Evolutionary conservation across 768 basidiomycete genomes (phyloP).

Genomic region (Tricholoma bakamatsutake): DNA sequence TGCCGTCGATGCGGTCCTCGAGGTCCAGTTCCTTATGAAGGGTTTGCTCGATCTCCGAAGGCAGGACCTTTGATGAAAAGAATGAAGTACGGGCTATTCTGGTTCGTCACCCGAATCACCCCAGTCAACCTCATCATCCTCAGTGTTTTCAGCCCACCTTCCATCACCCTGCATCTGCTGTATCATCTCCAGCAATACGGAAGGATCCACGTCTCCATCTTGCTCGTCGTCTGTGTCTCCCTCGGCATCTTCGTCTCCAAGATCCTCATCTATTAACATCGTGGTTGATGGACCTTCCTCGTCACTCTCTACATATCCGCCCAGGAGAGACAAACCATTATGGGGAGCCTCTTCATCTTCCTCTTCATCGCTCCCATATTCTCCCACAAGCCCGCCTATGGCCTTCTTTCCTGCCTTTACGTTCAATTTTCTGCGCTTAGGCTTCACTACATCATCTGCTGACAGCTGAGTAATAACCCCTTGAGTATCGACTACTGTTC

Average conservation of each 20-base stretch:
- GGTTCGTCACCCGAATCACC: constrained; percentile 31
- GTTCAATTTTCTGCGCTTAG: constrained; percentile 56
- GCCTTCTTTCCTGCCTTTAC: constrained; percentile 45
- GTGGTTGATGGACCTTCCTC: constrained; percentile 18
- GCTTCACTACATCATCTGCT: constrained; percentile 26
- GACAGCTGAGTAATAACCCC: constrained; percentile 34
- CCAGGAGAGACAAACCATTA: constrained; percentile 33
- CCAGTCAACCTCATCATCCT: constrained; percentile 47
- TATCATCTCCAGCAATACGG: constrained; percentile 36
- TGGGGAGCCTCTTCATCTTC: constrained; percentile 17
- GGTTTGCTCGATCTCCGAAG: constrained; percentile 73
- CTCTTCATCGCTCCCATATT: constrained; percentile 50
- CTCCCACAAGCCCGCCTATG: constrained; percentile 52
- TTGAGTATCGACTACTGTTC: constrained; percentile 49
- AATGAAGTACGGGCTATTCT: constrained; percentile 11
- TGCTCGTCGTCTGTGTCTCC: constrained; percentile 23
- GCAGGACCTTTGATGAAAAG: constrained; percentile 48
- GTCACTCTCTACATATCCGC: constrained; percentile 47
- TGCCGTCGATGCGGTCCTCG: constrained; percentile 68
- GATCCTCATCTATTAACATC: constrained; percentile 5
- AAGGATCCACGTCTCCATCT: constrained; percentile 33
- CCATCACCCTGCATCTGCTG: constrained; percentile 27
- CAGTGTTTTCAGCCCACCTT: constrained; percentile 20
- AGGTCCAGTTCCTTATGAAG: constrained; percentile 81
- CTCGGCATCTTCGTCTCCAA: constrained; percentile 25